Evolutionary conservation across 805 yeast genomes (phyloP), one percentile per base, ranked within the genome.

Genomic region (Kazachstania psychrophila): DNA sequence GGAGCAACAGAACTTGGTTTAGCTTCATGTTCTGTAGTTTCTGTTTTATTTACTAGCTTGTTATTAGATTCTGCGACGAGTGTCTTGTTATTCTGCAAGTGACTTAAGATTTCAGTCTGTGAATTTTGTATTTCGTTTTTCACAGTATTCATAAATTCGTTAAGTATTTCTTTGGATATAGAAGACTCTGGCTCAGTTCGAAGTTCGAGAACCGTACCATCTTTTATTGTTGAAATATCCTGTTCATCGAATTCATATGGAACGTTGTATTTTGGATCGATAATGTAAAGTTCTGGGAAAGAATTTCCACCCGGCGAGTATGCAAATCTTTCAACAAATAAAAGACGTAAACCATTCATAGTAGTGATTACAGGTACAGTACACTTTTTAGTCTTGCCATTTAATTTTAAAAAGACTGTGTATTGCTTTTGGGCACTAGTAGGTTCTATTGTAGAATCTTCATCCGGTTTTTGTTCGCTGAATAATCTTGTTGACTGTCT

Each of bases 241-340:
- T 65, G 65, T 28, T 86, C 88, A 43, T 88, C 96, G 16, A 89
- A 60, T 54, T 89, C 96, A 52, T 83, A 92, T 1, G 79, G 68
- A 1, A 87, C 69, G 0, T 72, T 72, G 23, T 70, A 65, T 2
- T 61, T 55, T 0, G 72, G 69, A 41, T 84, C 94, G 42, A 70
- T 76, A 5, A 87, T 67, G 48, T 82, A 81, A 19, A 92, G 72
- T 10, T 79, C 82, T 0, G 97, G 96, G 46, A 86, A 85, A 1
- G 73, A 60, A 10, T 75, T 71, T 1, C 73, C 58, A 0, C 81
- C 79, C 0, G 94, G 92, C 0, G 89, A 72, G 54, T 80, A 86
- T 2, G 89, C 85, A 62, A 87, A 88, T 48, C 77, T 83, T 50
- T 89, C 95, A 5, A 88, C 83, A 52, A 89, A 89, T 17, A 83